Percentiles rank a stretch among this genome's conserved stretches.
Conservation (phyloP, 345 rosid genomes). For the Excoecaria agallocha region DNA sequence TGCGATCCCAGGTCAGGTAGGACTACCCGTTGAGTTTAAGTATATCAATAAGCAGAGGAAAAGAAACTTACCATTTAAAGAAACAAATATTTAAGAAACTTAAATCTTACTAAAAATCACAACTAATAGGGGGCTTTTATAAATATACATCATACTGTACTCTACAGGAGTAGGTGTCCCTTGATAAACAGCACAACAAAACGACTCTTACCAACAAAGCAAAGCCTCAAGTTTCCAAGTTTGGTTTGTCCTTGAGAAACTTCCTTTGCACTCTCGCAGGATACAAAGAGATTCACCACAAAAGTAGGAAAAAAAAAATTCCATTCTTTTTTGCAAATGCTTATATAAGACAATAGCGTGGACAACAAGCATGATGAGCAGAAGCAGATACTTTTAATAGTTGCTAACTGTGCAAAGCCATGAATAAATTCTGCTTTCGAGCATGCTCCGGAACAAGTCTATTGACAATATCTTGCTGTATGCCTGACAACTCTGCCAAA, state of each 20-base stretch:
- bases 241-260: slow-evolving; percentile 13
- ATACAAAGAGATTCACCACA: not conserved
- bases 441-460: slow-evolving; percentile 82
- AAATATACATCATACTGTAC: slow-evolving; percentile 26
- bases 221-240: slow-evolving; percentile 29
- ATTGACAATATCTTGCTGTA: slow-evolving; percentile 58
- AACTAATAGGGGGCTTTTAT: slow-evolving; percentile 1
- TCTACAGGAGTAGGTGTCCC: slow-evolving; percentile 12
- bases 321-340: slow-evolving; percentile 18
- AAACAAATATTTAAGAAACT: too few species aligned
- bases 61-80: too few species aligned
- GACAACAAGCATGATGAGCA: not conserved
- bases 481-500: slow-evolving; percentile 67
- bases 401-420: slow-evolving; percentile 67
- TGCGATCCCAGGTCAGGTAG: too few species aligned
- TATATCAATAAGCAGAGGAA: not conserved
- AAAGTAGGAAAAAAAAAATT: not conserved
- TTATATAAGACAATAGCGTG: not conserved
- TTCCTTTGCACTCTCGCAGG: slow-evolving; percentile 16
- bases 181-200: not conserved
- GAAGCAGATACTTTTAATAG: not conserved
- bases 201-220: slow-evolving; percentile 17
- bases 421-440: slow-evolving; percentile 85
- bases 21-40: too few species aligned
- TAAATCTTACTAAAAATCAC: slow-evolving; percentile 18